These are phyloP conservation scores for Acorus calamus DNA, from an alignment of 106 monocot genomes.

Conservation along the genomic window DNA sequence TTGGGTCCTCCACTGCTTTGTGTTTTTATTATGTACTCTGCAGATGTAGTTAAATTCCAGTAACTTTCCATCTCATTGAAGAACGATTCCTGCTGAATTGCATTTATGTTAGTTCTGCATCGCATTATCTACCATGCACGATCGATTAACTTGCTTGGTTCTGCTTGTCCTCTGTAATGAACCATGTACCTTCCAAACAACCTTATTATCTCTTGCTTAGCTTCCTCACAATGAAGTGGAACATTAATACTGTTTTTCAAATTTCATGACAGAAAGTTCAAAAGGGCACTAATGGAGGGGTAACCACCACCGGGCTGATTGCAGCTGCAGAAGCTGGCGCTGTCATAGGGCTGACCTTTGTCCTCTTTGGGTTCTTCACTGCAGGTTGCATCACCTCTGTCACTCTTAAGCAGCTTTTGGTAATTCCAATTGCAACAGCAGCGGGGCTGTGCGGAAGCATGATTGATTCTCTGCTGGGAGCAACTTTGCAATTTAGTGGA, in stretches of 20 bases:
- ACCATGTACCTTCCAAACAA: no score
- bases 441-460: slow-evolving; percentile 75
- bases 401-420: slow-evolving; percentile 41
- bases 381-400: slow-evolving; percentile 30
- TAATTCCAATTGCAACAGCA: slow-evolving; percentile 53
- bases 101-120: no score
- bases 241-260: neutral
- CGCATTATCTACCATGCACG: no score
- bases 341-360: slow-evolving; percentile 51
- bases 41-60: no score
- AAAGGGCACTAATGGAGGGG: slow-evolving; percentile 85
- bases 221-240: neutral
- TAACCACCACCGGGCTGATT: slow-evolving; percentile 48
- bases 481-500: slow-evolving; percentile 87
- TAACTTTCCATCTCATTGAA: no score
- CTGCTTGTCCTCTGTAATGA: no score
- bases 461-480: slow-evolving; percentile 88
- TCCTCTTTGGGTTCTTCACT: slow-evolving; percentile 37
- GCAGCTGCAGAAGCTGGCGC: slow-evolving; percentile 72
- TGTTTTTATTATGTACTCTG: no score
- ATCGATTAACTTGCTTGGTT: no score
- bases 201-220: neutral
- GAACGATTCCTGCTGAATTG: no score
- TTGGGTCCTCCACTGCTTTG: no score
- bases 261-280: slow-evolving; percentile 40